Base-by-base conservation (phyloP, 2,329 filamentous ascomycete genomes). In the Aspergillus aculeatinus region DNA sequence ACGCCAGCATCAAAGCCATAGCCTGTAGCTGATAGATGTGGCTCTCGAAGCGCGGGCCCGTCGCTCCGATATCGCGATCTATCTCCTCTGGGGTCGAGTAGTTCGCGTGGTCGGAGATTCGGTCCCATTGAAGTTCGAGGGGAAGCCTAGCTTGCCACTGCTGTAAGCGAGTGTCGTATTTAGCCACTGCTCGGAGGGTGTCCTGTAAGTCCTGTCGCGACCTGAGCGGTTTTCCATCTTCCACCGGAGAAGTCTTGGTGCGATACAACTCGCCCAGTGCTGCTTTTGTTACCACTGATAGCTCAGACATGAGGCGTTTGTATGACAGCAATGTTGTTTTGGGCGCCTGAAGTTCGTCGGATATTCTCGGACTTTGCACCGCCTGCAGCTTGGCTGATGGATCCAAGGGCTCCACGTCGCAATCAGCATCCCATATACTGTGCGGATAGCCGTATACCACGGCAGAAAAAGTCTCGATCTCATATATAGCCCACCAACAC, bases 401-500 rank as follows among this genome's bases (percentile, higher is more conserved):
- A 33, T 75, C 66, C 6, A 76, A 55, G 0, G 65, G 57, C 7
- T 71, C 69, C 0, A 75, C 67, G 25, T 72, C 68, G 14, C 70
- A 76, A 56, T 77, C 75, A 0, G 50, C 58, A 35, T 75, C 74
- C 0, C 62, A 61, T 14, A 77, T 76, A 5, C 68, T 66, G 19
- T 66, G 66, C 3, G 76, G 76, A 48, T 75, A 77, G 1, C 77
- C 76, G 42, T 78, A 79, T 0, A 75, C 66, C 69, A 78, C 77
- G 0, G 76, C 77, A 56, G 74, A 77, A 23, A 77, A 76, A 0
- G 74, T 76, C 42, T 78, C 77, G 1, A 77, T 73, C 52, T 78
- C 77, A 42, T 78, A 75, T 0, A 78, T 71, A 1, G 77, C 75
- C 74, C 76, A 79, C 77, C 76, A 79, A 10, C 74, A 75, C 0